Base-by-base conservation (phyloP, 805 yeast genomes). In the Crinitomyces ghanaensis region DNA sequence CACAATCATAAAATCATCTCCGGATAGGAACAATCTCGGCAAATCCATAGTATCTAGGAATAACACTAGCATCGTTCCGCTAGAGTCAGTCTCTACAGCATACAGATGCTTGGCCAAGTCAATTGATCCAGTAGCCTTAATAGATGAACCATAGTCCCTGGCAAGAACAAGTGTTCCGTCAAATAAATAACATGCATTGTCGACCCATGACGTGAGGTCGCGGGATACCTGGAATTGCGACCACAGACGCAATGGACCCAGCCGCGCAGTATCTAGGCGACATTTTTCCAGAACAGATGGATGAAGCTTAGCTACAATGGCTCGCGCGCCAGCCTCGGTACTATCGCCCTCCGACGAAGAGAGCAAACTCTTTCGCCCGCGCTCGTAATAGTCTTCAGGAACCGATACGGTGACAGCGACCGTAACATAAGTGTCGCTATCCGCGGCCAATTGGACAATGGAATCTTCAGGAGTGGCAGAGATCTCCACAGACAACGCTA, bases 141-240 rank as follows among this genome's bases (percentile, higher is more conserved):
- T 12, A 21, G 22, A 13, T 5, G 16, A 22, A 17, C 15, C 15
- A 27, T 12, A 20, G 11, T 33, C 35, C 20, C 30, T 26, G 17
- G 35, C 17, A 6, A 41, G 28, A 5, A 41, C 17, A 4, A 43
- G 34, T n/a, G 40, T 37, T 6, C 23, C 19, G 5, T 40, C 36
- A 26, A 39, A 41, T 31, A 43, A 20, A 18, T 36, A 39, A 26
- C 43, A 39, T 11, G 24, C 28, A 25, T 37, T 33, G 6, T 30
- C 33, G 30, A 41, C 39, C 45, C 45, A 41, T 4, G 31, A 27
- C 11, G 24, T 14, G 25, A 20, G 9, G 31, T 41, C 44, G 14
- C 38, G n/a, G 2, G 44, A 41, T 3, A 41, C 34, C 11, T 18
- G 7, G 19, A 43, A 34, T 13, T 14, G 8, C 12, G 30, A 38